These are phyloP conservation scores for Thalassia testudinum DNA, from an alignment of 116 monocot species.

Conservation along the genomic window DNA sequence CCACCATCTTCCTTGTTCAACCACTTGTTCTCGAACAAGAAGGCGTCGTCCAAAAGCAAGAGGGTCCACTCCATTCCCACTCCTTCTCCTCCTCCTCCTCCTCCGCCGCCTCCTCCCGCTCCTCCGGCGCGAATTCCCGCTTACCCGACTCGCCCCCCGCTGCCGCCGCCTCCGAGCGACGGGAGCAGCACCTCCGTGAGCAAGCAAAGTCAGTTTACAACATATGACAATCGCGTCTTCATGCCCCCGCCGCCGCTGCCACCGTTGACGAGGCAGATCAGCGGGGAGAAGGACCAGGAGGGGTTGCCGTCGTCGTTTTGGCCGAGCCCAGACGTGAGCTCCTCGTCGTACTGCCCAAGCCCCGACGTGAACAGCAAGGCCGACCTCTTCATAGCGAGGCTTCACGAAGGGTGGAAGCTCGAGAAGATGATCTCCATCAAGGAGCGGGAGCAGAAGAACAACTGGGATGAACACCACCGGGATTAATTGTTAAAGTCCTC, in stretches of 20 bases:
- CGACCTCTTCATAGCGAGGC: slow-evolving; percentile 62
- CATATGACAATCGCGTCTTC: not conserved
- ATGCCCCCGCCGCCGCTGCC: not conserved
- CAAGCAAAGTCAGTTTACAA: not conserved
- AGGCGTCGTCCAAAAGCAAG: slow-evolving; percentile 33
- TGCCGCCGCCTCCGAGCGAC: not conserved
- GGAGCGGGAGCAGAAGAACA: slow-evolving; percentile 27
- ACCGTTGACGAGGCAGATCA: not conserved
- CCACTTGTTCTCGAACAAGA: slow-evolving; percentile 30
- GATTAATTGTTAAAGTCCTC: no score
- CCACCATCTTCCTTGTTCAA: slow-evolving; percentile 28
- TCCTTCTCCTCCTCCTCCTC: slow-evolving; percentile 11
- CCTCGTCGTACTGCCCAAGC: slow-evolving; percentile 48
- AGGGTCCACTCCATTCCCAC: slow-evolving; percentile 10
- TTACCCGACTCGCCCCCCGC: no score
- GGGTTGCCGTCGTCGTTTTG: not conserved
- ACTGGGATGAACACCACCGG: not conserved
- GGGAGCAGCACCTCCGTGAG: not conserved
- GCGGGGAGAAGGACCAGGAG: not conserved
- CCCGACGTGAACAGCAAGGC: slow-evolving; percentile 91
- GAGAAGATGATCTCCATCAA: slow-evolving; percentile 72
- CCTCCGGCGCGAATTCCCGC: slow-evolving; percentile 1
- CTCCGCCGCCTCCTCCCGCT: slow-evolving; percentile 29
- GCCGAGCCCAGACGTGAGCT: not conserved
- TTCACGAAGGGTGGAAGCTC: slow-evolving; percentile 47